A percentile compares a stretch with the other conserved stretches of the same genome.
Conservation (phyloP, 805 yeast genomes). For the Kazachstania psychrophila region DNA sequence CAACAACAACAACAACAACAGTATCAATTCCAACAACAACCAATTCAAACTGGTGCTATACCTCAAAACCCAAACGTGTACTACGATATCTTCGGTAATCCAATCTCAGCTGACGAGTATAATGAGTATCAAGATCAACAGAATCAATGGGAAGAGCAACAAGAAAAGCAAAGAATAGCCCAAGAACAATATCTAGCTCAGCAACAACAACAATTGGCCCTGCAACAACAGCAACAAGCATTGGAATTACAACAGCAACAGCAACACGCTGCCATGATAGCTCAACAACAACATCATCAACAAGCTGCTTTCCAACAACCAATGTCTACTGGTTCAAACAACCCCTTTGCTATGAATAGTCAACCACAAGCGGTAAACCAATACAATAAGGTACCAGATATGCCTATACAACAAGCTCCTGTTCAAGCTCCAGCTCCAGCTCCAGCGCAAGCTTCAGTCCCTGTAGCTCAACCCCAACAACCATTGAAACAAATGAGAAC, state of each 20-base stretch:
- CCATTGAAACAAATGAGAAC: constrained; percentile 41
- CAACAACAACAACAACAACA: constrained; percentile 13
- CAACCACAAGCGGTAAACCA: constrained; percentile 3
- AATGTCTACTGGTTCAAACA: constrained; percentile 61
- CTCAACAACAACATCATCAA: constrained; percentile 24
- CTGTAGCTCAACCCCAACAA: constrained; percentile 21
- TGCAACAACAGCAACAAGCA: constrained; percentile 4
- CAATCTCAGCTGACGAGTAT: constrained; percentile 24
- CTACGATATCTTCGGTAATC: constrained; percentile 24
- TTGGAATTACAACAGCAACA: constrained; percentile 3
- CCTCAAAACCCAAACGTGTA: constrained; percentile 13
- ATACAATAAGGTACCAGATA: constrained; percentile 1
- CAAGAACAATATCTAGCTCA: constrained; percentile 8
- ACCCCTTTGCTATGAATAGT: constrained; percentile 56
- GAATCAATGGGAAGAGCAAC: constrained; percentile 15
- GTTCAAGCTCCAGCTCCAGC: constrained; percentile 4
- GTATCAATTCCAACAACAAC: constrained; percentile 14
- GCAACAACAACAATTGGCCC: constrained; percentile 2
- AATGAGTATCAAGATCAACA: constrained; percentile 27
- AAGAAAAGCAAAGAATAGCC: constrained; percentile 22
- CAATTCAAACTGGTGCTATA: not conserved
- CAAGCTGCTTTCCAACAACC: constrained; percentile 38
- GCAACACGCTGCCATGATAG: constrained; percentile 1
- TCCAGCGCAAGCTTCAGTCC: not conserved
- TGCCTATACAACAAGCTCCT: constrained; percentile 12